Conservation (phyloP, 179 eudicot species). For the Silene noctiflora region DNA sequence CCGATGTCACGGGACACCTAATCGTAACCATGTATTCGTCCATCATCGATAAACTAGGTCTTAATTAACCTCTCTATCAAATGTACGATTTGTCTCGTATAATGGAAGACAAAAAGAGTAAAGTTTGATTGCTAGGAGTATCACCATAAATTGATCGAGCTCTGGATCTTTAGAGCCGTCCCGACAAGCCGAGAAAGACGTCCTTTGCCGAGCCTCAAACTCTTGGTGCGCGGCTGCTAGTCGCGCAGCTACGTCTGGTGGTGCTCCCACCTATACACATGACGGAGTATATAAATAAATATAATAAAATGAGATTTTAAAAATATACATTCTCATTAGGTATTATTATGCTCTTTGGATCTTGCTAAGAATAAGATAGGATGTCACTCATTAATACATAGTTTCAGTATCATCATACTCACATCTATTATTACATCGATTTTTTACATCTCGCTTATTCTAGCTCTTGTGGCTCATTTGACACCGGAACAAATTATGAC, state of each 20-base stretch:
- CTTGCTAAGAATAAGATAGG: too few relatives aligned
- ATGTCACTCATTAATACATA: too few relatives aligned
- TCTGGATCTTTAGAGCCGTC: conserved; percentile 73
- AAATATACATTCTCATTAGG: neutral
- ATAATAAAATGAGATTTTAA: neutral
- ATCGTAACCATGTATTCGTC: neutral
- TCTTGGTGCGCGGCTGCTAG: conserved; percentile 63
- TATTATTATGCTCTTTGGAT: neutral
- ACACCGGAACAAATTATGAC: too few relatives aligned
- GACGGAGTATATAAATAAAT: too few relatives aligned
- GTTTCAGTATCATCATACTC: neutral
- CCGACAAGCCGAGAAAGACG: conserved; percentile 32
- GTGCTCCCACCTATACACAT: conserved; percentile 69
- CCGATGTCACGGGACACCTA: neutral
- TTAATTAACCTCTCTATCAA: too few relatives aligned
- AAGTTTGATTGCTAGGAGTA: neutral
- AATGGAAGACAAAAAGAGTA: neutral
- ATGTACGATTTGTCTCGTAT: neutral
- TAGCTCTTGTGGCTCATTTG: too few relatives aligned
- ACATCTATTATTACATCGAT: neutral
- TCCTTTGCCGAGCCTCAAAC: conserved; percentile 64
- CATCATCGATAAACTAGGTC: neutral
- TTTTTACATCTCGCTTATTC: too few relatives aligned
- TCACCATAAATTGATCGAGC: conserved; percentile 91
- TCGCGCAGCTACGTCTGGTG: conserved; percentile 73